These are phyloP conservation scores for Rhodotorula sphaerocarpa DNA, from an alignment of 768 basidiomycete genomes.

Conservation along the genomic window DNA sequence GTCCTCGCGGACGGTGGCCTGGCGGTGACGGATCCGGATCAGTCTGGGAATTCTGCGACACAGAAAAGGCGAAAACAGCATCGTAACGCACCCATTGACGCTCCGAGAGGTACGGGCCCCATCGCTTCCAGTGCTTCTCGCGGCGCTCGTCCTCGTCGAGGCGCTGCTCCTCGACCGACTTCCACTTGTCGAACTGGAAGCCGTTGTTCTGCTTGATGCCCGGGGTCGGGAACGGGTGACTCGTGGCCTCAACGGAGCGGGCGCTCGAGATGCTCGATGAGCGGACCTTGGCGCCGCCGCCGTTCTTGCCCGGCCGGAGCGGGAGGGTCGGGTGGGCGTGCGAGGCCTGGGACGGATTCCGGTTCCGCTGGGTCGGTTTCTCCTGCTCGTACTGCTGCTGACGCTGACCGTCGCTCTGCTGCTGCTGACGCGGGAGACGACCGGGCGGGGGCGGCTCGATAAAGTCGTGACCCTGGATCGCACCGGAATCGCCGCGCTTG, in stretches of 20 bases:
- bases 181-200: constrained; percentile 49
- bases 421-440: no score
- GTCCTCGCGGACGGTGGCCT: constrained; percentile 98
- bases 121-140: constrained; percentile 91
- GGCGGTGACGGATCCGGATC: constrained; percentile 30
- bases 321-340: constrained; percentile 30
- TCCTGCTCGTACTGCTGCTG: no score
- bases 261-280: constrained; percentile 23
- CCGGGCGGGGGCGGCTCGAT: no score
- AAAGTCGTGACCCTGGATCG: constrained; percentile 18
- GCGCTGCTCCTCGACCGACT: constrained; percentile 71
- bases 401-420: no score
- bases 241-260: constrained; percentile 28
- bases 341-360: constrained; percentile 27
- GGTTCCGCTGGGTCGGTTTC: constrained; percentile 22
- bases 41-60: constrained; percentile 15
- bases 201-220: constrained; percentile 35
- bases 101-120: constrained; percentile 96
- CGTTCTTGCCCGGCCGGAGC: constrained; percentile 12
- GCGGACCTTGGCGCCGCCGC: constrained; percentile 2
- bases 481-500: not conserved
- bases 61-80: constrained; percentile 3
- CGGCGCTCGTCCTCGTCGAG: constrained; percentile 69
- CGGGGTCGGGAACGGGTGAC: constrained; percentile 39
- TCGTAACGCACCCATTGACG: constrained; percentile 73